Conservation (phyloP, 139 green algal species). For the Zygnema circumcarinatum region DNA sequence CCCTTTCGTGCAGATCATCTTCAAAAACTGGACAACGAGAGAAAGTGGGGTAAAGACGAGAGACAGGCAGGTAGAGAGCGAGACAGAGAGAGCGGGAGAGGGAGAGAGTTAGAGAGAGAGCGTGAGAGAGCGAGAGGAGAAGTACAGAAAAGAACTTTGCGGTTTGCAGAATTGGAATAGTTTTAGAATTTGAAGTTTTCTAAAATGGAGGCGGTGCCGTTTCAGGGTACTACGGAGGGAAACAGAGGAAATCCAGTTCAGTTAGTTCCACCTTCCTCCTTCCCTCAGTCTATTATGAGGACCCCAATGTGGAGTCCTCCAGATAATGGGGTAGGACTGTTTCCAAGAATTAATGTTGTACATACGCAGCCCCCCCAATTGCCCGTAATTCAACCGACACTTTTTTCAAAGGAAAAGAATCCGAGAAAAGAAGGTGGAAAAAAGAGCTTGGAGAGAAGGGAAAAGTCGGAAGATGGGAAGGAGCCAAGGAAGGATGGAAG, state of each 20-base stretch:
- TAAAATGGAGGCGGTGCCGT: neutral
- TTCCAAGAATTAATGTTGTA: neutral
- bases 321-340: neutral
- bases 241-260: neutral
- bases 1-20: no score
- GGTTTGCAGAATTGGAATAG: no score
- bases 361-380: neutral
- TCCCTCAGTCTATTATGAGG: neutral
- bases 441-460: neutral
- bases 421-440: neutral
- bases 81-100: no score
- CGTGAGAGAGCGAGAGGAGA: no score
- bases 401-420: neutral
- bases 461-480: neutral
- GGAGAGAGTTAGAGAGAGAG: no score
- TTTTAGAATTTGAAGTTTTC: no score
- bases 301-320: neutral
- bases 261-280: neutral
- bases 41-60: no score
- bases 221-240: neutral
- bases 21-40: no score
- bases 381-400: neutral
- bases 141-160: no score
- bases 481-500: neutral
- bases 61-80: no score